Base-by-base conservation (phyloP, 768 basidiomycete species). In the Suillus fuscotomentosus region DNA sequence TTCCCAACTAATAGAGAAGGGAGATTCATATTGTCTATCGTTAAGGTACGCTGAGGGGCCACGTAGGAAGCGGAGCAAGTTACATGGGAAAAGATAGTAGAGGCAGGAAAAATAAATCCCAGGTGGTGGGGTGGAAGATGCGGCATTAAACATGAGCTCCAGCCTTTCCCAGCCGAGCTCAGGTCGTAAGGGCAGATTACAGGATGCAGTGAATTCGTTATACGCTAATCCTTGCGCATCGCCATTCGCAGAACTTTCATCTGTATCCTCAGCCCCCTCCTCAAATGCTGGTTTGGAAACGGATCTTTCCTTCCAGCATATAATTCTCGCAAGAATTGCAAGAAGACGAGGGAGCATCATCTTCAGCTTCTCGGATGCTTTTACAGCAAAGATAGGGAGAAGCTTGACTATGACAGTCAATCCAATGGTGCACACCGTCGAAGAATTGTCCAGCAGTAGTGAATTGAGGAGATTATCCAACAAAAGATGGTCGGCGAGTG, bases 71-170 rank as follows among this genome's bases (percentile, higher is more conserved):
- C 83, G 84, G 64, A 97, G 79, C 48, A 92, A 82, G 78, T 96
- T 97, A 77, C 89, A 91, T 1, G 95, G 95, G 79, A 93, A 97
- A 56, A 95, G 85, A 70, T 94, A 95, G 77, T 96, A 97, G 66
- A 97, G 80, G 53, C 83, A 83, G 2, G 89, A 88, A 77, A 95
- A 95, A 70, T 86, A 92, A 51, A 79, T 82, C 22, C 86, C 82
- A 17, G 87, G 82, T 5, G 86, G 84, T 20, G 92, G 90, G 2
- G 85, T 77, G 36, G 79, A 75, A 15, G 86, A 82, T 1, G 80
- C 80, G 11, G 82, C 78, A 67, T 83, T 79, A 71, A 91, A 87
- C 1, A 86, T 81, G 69, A 81, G 79, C 57, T 90, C 87, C 34
- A 92, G 80, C 42, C 86, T 83, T 66, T 86, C 77, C 92, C 92